Evolutionary conservation across 805 yeast genomes (phyloP).

Genomic region (Candida khao-thaluensis): DNA sequence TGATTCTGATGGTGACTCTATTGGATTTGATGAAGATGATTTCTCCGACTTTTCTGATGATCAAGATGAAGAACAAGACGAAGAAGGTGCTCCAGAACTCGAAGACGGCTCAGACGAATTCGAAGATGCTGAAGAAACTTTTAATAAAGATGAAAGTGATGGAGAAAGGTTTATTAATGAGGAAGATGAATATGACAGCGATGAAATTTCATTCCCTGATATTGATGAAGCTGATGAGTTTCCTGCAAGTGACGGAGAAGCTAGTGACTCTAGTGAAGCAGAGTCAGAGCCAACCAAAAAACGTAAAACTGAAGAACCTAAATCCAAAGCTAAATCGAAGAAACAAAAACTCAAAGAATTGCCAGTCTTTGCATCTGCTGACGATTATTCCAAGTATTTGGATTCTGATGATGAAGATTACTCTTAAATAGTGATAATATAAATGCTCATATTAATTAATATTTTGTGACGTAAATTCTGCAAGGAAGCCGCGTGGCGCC

Average conservation of each 20-base stretch:
- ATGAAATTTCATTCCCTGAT: constrained; percentile 15
- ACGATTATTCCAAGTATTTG: constrained; percentile 75
- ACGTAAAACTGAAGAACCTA: constrained; percentile 29
- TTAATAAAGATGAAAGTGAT: constrained; percentile 9
- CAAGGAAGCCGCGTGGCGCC: too few relatives aligned
- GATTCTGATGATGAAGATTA: constrained; percentile 60
- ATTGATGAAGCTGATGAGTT: constrained; percentile 12
- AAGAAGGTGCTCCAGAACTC: too few relatives aligned
- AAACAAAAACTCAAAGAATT: constrained; percentile 60
- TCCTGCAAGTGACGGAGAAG: too few relatives aligned
- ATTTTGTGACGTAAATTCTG: too few relatives aligned
- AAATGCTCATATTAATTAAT: too few relatives aligned
- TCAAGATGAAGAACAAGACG: constrained; percentile 1
- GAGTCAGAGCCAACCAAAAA: too few relatives aligned
- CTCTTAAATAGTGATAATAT: too few relatives aligned
- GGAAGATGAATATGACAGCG: constrained; percentile 34
- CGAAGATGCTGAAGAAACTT: constrained; percentile 13
- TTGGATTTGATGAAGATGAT: constrained; percentile 47
- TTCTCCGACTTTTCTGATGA: constrained; percentile 26
- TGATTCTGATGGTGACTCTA: constrained; percentile 31
- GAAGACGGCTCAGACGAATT: constrained; percentile 2
- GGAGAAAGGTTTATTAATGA: constrained; percentile 22
- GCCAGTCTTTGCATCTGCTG: constrained; percentile 87
- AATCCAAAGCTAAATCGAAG: constrained; percentile 32
- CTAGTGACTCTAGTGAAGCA: too few relatives aligned